These are phyloP conservation scores for Jimgerdemannia lactiflua DNA, from an alignment of 192 early-diverging fungal genomes.

Conservation along the genomic window DNA sequence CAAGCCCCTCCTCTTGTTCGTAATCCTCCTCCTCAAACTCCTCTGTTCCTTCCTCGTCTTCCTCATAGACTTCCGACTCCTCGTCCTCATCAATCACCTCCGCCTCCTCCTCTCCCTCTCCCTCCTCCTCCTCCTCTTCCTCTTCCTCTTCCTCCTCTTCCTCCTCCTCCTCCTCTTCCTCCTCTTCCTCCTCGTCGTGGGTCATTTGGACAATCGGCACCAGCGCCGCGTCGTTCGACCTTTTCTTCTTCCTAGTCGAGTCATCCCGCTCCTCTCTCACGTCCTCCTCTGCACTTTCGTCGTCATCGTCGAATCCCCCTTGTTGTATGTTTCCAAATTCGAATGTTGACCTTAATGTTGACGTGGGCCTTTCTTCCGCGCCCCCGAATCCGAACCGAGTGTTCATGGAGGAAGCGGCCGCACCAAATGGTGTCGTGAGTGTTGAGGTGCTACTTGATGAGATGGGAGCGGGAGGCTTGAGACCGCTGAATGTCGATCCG, in stretches of 20 bases:
- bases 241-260: neutral
- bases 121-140: neutral
- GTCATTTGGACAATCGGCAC: neutral
- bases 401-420: neutral
- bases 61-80: neutral
- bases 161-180: neutral
- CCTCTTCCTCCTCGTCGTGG: neutral
- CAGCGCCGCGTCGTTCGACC: neutral
- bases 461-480: neutral
- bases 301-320: neutral
- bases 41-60: neutral
- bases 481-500: constrained; percentile 5
- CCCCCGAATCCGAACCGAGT: neutral
- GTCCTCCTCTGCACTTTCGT: neutral
- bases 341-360: neutral
- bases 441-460: neutral
- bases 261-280: neutral
- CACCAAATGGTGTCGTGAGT: neutral
- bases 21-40: neutral
- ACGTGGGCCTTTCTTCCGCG: neutral
- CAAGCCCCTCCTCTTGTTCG: neutral
- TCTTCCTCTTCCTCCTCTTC: neutral
- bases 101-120: neutral
- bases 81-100: neutral
- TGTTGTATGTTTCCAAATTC: neutral